Evolutionary conservation across 1,284 basidiomycete genomes (phyloP).

Genomic region (Ustilago cynodontis): DNA sequence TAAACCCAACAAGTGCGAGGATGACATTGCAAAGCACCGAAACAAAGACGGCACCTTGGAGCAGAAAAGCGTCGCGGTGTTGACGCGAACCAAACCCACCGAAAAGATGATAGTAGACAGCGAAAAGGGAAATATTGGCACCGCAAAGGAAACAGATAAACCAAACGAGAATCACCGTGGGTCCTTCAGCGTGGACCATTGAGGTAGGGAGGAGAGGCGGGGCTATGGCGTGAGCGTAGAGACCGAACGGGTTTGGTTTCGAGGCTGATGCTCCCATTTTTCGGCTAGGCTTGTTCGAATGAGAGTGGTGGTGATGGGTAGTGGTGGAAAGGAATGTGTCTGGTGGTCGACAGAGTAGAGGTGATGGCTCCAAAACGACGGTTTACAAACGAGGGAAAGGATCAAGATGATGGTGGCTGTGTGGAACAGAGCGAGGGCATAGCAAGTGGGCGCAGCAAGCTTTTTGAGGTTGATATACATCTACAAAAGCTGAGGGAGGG

Average conservation of each 20-base stretch:
- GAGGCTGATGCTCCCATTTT: conserved; percentile 2
- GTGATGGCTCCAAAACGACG: background rate
- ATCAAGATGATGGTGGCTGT: too few relatives aligned
- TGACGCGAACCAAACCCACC: background rate
- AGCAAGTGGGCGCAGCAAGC: too few relatives aligned
- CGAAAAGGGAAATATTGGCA: conserved; percentile 31
- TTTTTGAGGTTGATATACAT: too few relatives aligned
- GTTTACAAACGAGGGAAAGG: too few relatives aligned
- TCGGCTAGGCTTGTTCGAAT: too few relatives aligned
- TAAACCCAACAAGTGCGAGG: conserved; percentile 1
- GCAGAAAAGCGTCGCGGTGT: conserved; percentile 16
- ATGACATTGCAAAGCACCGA: conserved; percentile 19
- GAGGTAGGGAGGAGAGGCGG: conserved; percentile 18
- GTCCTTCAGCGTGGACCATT: conserved; percentile 18
- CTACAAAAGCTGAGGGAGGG: too few relatives aligned
- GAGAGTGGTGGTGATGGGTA: too few relatives aligned
- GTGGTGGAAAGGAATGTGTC: background rate
- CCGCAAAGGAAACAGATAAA: conserved; percentile 18
- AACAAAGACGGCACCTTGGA: conserved; percentile 13
- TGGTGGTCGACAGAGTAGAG: background rate
- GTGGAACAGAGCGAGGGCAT: too few relatives aligned
- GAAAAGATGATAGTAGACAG: conserved; percentile 31
- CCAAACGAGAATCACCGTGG: conserved; percentile 26
- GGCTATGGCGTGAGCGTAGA: conserved; percentile 18
- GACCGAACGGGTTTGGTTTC: conserved; percentile 8